These are phyloP conservation scores for Suillus occidentalis DNA, from an alignment of 768 basidiomycete genomes.

Conservation along the genomic window DNA sequence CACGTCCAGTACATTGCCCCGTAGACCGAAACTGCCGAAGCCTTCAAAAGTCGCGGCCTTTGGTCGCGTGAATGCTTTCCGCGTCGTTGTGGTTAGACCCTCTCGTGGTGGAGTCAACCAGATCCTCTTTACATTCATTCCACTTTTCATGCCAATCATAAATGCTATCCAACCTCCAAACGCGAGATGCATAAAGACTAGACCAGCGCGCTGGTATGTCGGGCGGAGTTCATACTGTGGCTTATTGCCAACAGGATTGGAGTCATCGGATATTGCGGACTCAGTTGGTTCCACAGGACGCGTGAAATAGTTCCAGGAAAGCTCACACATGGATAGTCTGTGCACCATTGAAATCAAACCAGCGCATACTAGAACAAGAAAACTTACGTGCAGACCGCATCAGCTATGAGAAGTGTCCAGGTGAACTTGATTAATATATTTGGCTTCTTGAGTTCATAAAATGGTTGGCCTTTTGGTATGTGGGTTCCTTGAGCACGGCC, in stretches of 20 bases:
- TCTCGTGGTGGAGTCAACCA: slow-evolving; percentile 31
- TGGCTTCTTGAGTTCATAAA: slow-evolving; percentile 24
- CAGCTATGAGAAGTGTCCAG: slow-evolving; percentile 28
- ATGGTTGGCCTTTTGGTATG: slow-evolving; percentile 16
- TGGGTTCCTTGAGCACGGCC: neutral
- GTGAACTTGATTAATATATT: slow-evolving; percentile 24
- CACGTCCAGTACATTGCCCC: slow-evolving; percentile 3
- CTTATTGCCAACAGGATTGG: slow-evolving; percentile 10
- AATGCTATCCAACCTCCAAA: slow-evolving; percentile 31
- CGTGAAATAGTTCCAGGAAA: slow-evolving; percentile 31
- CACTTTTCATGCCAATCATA: slow-evolving; percentile 26
- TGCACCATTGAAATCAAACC: neutral
- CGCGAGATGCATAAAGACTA: slow-evolving; percentile 28
- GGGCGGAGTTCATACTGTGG: slow-evolving; percentile 29
- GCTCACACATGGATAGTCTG: slow-evolving; percentile 26
- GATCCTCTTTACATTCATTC: slow-evolving; percentile 29
- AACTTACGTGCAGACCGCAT: slow-evolving; percentile 32
- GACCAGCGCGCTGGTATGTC: slow-evolving; percentile 27
- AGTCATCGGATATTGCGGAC: slow-evolving; percentile 9
- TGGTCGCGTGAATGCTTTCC: neutral
- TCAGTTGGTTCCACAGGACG: slow-evolving; percentile 12
- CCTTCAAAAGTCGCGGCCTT: slow-evolving; percentile 7
- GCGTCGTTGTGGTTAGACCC: neutral
- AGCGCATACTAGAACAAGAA: neutral
- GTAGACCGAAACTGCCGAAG: slow-evolving; percentile 19